Percentiles rank a stretch among this genome's conserved stretches.
Conservation (phyloP, 345 rosid genomes). For the Hypericum androsaemum region DNA sequence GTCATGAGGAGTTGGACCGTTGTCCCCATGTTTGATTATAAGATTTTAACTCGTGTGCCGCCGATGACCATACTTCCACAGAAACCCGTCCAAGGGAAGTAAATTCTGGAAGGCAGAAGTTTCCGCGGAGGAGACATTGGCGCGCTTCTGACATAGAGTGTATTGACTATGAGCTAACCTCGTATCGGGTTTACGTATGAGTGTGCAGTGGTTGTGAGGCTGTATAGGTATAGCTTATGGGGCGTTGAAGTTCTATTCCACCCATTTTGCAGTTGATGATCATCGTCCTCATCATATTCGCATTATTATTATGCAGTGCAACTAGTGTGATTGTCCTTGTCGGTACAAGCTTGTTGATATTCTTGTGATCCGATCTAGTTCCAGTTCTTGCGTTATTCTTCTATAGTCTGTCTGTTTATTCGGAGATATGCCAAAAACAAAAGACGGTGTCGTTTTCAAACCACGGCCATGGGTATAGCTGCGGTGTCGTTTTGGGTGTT, state of each 20-base stretch:
- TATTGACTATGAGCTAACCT: constrained; percentile 50
- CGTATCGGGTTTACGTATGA: constrained; percentile 33
- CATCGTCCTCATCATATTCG: constrained; percentile 18
- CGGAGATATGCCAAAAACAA: too few relatives aligned
- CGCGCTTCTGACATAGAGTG: constrained; percentile 53
- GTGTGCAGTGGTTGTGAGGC: constrained; percentile 44
- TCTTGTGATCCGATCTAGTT: constrained; percentile 41
- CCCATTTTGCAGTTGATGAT: constrained; percentile 24
- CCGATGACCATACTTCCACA: constrained; percentile 23
- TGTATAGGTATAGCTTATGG: constrained; percentile 51
- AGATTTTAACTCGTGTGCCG: constrained; percentile 35
- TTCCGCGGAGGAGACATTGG: constrained; percentile 29
- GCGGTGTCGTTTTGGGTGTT: too few relatives aligned
- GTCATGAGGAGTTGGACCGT: constrained; percentile 29
- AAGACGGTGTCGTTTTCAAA: too few relatives aligned
- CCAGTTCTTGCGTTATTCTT: constrained; percentile 28
- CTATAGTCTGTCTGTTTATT: too few relatives aligned
- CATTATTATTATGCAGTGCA: constrained; percentile 30
- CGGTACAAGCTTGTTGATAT: constrained; percentile 52
- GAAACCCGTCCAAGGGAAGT: constrained; percentile 21
- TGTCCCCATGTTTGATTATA: too few relatives aligned
- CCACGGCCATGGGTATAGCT: too few relatives aligned
- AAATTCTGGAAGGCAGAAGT: constrained; percentile 23
- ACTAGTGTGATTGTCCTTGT: constrained; percentile 36
- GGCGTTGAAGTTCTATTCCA: constrained; percentile 19